These are phyloP conservation scores for Blastomyces percursus DNA, from an alignment of 2,329 filamentous ascomycete species.

Conservation along the genomic window DNA sequence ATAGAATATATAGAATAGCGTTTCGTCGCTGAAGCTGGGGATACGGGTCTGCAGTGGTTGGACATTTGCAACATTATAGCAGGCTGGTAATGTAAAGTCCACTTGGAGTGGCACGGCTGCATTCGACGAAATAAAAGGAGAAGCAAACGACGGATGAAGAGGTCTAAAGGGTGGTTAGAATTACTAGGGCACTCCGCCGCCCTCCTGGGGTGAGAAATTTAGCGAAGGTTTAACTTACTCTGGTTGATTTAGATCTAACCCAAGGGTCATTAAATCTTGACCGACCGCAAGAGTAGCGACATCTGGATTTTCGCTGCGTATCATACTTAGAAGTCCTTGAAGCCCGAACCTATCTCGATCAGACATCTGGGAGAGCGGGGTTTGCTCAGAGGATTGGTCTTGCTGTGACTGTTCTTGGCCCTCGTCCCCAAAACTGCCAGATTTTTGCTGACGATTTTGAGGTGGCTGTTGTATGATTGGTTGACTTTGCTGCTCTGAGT, in stretches of 20 bases:
- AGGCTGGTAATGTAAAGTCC: conserved; percentile 51
- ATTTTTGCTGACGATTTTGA: conserved; percentile 27
- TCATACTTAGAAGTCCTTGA: conserved; percentile 48
- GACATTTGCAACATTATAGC: conserved; percentile 57
- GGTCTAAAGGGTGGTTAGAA: conserved; percentile 37
- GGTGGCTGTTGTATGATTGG: conserved; percentile 18
- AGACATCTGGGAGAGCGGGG: conserved; percentile 45
- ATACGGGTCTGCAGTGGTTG: conserved; percentile 50
- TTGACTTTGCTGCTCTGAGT: conserved; percentile 25
- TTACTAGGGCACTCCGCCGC: not conserved
- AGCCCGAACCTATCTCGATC: conserved; percentile 51
- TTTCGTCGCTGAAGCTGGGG: conserved; percentile 51
- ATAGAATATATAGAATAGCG: conserved; percentile 60
- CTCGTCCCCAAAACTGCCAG: conserved; percentile 12
- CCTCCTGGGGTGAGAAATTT: not conserved
- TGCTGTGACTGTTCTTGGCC: conserved; percentile 25
- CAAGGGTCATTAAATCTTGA: conserved; percentile 53
- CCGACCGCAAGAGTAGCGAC: conserved; percentile 47
- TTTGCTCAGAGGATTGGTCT: conserved; percentile 26
- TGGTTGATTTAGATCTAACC: conserved; percentile 52
- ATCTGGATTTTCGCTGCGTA: conserved; percentile 44
- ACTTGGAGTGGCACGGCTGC: conserved; percentile 50
- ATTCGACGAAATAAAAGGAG: conserved; percentile 49
- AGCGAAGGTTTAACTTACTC: conserved; percentile 37
- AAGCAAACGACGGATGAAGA: conserved; percentile 52